Conservation (phyloP, 164 flowering plant genomes). For the Nelumbo lutea region DNA sequence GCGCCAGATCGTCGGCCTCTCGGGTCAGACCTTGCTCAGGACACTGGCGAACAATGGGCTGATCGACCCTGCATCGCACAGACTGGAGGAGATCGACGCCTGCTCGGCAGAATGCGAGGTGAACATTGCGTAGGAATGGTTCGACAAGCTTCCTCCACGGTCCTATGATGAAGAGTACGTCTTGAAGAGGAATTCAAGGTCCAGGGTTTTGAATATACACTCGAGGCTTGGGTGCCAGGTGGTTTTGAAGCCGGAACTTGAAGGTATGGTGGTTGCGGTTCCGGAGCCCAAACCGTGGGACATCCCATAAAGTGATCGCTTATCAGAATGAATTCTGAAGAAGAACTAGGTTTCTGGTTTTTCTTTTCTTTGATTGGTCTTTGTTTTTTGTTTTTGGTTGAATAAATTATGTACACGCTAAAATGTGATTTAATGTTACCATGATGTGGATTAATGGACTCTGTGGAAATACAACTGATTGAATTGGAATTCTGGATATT, state of each 20-base stretch:
- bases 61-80: slow-evolving; percentile 91
- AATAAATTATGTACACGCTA: too few relatives aligned
- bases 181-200: slow-evolving; percentile 49
- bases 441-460: too few relatives aligned
- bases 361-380: too few relatives aligned
- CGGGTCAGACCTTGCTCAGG: slow-evolving; percentile 80
- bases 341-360: too few relatives aligned
- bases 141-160: slow-evolving; percentile 69
- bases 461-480: too few relatives aligned
- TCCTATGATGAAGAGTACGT: slow-evolving; percentile 84
- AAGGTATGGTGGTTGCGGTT: slow-evolving; percentile 98
- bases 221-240: slow-evolving; percentile 95
- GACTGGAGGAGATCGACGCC: slow-evolving; percentile 91
- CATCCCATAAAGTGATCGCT: slow-evolving; percentile 38
- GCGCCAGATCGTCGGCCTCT: slow-evolving; percentile 65
- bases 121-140: slow-evolving; percentile 89
- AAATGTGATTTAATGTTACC: too few relatives aligned
- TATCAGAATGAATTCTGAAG: too few relatives aligned
- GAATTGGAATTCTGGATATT: too few relatives aligned
- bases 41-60: slow-evolving; percentile 63
- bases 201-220: slow-evolving; percentile 70
- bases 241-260: slow-evolving; percentile 50
- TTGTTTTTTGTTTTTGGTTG: too few relatives aligned
- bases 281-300: slow-evolving; percentile 97
- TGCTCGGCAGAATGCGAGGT: slow-evolving; percentile 99